Conservation (phyloP, 108 stramenopile species). For the Skeletonema potamos region DNA sequence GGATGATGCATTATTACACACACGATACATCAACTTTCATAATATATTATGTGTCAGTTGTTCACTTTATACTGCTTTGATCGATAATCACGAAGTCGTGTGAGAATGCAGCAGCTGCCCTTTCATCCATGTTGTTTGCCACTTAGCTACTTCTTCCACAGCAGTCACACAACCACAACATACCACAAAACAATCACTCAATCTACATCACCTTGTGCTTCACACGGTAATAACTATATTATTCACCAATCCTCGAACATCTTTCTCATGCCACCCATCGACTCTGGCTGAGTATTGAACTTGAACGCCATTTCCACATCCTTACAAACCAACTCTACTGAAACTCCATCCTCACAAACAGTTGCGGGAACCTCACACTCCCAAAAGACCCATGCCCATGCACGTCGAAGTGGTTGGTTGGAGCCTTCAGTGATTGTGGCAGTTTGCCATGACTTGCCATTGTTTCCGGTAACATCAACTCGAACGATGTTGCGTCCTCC, state of each 20-base stretch:
- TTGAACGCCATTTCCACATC: conserved; percentile 78
- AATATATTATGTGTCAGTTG: no score
- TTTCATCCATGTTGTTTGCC: no score
- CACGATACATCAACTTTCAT: no score
- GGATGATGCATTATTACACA: no score
- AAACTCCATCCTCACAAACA: conserved; percentile 60
- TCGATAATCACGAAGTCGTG: no score
- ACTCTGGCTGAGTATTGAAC: conserved; percentile 80
- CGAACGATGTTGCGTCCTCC: conserved; percentile 87
- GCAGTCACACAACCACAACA: no score
- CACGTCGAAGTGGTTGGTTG: conserved; percentile 65
- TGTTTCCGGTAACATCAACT: conserved; percentile 78
- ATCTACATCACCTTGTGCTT: conserved; percentile 10
- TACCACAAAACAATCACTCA: no score
- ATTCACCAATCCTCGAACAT: conserved; percentile 82
- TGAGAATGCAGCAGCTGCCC: no score
- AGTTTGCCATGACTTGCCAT: conserved; percentile 66
- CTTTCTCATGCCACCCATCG: conserved; percentile 72
- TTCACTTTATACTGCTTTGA: no score
- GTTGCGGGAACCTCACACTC: conserved; percentile 70
- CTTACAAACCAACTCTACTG: conserved; percentile 71
- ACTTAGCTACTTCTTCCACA: no score
- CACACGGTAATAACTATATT: conserved; percentile 70
- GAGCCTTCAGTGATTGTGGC: conserved; percentile 68
- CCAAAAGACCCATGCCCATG: conserved; percentile 92